Base-by-base conservation (phyloP, 306 rosid genomes). In the Macrotyloma uniflorum region DNA sequence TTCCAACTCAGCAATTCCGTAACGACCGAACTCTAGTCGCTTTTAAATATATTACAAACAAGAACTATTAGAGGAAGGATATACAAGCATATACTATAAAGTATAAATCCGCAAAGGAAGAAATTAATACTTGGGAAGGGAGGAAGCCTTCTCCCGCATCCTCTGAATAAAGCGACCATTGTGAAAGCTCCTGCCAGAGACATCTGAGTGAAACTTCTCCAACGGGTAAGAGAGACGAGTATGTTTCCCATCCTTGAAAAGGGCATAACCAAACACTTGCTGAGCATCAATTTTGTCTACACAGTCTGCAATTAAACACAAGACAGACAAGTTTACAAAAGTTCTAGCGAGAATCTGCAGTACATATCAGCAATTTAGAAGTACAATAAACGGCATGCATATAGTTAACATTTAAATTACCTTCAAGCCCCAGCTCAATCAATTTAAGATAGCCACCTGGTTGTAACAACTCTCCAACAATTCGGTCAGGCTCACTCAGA, bases 401-500 rank as follows among this genome's bases (percentile, higher is more conserved):
- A 51, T 1, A 30, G 35, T 59, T 36, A 75, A 64, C 28, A 49
- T 51, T 62, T 6, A 13, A 47, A 74, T 50, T 74, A 95, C 99
- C 98, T 91, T 95, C 88, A 79, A 93, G 96, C 74, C 98, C 99
- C 55, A 95, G 86, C 87, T 95, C 99, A 73, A 89, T 78, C 72
- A 95, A 83, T 83, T 95, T 95, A 59, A 95, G 99, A 77, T 95
- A 95, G 82, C 99, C 99, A 6, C 99, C 99, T 23, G 99, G 98
- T 78, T 95, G 99, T 72, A 95, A 79, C 80, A 95, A 84, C 82
- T 95, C 99, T 35, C 99, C 99, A 75, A 93, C 99, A 80, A 95
- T 95, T 77, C 98, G 87, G 81, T 91, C 98, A 51, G 98, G 99
- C 83, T 95, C 98, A n/a, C 78, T 77, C 80, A 95, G 80, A 74